Conservation (phyloP, 1,139 yeast species). For the Taiozyma sp. region DNA sequence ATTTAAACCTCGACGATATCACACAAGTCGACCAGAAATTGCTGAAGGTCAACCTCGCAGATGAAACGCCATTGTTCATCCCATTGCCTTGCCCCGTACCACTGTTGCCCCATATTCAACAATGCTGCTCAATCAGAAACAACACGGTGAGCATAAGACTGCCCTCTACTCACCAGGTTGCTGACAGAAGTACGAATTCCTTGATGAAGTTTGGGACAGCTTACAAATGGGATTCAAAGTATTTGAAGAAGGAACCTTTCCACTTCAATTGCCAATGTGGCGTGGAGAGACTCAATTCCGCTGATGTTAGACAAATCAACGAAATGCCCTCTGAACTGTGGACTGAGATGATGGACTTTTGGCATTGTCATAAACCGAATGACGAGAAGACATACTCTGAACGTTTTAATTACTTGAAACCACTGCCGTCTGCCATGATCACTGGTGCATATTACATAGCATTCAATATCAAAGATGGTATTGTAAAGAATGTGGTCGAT, state of each 20-base stretch:
- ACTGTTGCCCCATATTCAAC: constrained; percentile 3
- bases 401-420: constrained; percentile 35
- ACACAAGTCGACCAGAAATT: constrained; percentile 1
- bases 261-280: constrained; percentile 36
- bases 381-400: constrained; percentile 16
- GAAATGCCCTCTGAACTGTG: constrained; percentile 91
- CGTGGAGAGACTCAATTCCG: constrained; percentile 28
- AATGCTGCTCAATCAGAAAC: constrained; percentile 2
- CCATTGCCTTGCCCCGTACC: constrained; percentile 7
- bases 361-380: constrained; percentile 96
- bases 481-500: constrained; percentile 1
- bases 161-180: constrained; percentile 4
- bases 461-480: constrained; percentile 29
- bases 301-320: constrained; percentile 30
- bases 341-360: constrained; percentile 94
- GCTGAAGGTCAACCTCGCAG: background rate
- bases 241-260: constrained; percentile 7
- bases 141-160: constrained; percentile 9
- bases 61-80: constrained; percentile 1
- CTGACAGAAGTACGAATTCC: constrained; percentile 15
- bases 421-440: constrained; percentile 40
- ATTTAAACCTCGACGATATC: background rate
- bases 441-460: constrained; percentile 59
- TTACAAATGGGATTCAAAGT: constrained; percentile 24
- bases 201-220: constrained; percentile 16